Conservation (phyloP, 176 grass and related monocot species). For the Eleusine indica region DNA sequence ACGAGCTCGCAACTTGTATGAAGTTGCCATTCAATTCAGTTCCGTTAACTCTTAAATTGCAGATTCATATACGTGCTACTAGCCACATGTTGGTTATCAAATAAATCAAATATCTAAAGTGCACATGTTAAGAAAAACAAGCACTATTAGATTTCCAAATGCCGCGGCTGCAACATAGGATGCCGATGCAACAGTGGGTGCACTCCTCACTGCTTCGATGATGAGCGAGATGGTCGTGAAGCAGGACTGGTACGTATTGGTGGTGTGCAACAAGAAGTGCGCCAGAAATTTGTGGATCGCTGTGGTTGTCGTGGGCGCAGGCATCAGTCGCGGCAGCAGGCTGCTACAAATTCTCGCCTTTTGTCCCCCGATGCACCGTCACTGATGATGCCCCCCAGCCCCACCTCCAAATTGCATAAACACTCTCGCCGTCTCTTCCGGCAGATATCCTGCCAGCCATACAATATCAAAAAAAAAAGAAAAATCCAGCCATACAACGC, state of each 20-base stretch:
- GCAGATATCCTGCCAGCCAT: background rate
- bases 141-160: no score
- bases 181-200: conserved; percentile 45
- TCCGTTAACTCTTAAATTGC: no score
- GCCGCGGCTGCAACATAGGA: conserved; percentile 8
- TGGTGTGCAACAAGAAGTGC: background rate
- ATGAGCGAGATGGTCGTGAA: background rate
- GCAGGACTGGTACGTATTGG: background rate
- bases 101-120: no score
- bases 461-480: no score
- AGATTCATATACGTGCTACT: no score
- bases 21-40: no score
- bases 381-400: conserved; percentile 55
- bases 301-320: background rate
- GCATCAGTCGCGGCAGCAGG: conserved; percentile 19
- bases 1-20: no score
- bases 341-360: conserved; percentile 52
- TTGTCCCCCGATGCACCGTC: conserved; percentile 57
- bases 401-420: conserved; percentile 40
- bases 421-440: background rate
- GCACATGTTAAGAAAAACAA: no score
- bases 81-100: no score
- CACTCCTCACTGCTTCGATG: conserved; percentile 39
- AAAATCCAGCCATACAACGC: background rate
- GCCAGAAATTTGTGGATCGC: background rate